These are phyloP conservation scores for Trichoderma semiorbis DNA, from an alignment of 2,329 filamentous ascomycete genomes.

Conservation along the genomic window DNA sequence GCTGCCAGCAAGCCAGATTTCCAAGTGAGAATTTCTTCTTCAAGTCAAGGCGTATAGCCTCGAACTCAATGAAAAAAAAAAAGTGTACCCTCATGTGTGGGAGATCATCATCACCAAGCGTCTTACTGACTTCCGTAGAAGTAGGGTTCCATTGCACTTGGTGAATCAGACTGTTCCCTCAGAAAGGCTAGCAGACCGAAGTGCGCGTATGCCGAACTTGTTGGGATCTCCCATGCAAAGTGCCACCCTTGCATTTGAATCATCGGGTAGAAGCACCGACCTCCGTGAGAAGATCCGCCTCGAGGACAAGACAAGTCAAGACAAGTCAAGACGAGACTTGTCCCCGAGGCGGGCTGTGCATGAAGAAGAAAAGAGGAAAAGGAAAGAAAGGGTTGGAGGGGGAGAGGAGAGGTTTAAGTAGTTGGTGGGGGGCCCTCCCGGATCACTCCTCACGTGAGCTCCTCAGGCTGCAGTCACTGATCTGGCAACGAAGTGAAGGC, in stretches of 20 bases:
- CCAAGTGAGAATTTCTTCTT: slow-evolving; percentile 18
- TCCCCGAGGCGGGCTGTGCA: background rate
- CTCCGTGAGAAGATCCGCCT: background rate
- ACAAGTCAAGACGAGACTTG: no score
- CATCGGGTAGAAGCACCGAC: slow-evolving; percentile 2
- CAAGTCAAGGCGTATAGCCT: slow-evolving; percentile 19
- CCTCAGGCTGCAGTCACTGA: slow-evolving; percentile 9
- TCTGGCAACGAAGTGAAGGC: background rate
- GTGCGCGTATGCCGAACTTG: background rate
- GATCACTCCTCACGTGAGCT: slow-evolving; percentile 16
- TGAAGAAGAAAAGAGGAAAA: slow-evolving; percentile 5
- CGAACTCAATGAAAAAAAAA: slow-evolving; percentile 20
- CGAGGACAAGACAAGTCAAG: background rate
- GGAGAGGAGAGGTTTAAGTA: slow-evolving; percentile 19
- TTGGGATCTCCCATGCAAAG: background rate
- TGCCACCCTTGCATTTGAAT: background rate
- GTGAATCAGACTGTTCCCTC: background rate
- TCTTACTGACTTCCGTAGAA: background rate
- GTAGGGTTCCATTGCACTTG: background rate
- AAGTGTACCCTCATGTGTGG: background rate
- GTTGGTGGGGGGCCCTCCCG: background rate
- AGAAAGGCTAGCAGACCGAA: background rate
- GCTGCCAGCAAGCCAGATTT: background rate
- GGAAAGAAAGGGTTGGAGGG: slow-evolving; percentile 1
- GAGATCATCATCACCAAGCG: background rate